Base-by-base conservation (phyloP, 2,329 filamentous ascomycete genomes). In the Cladophialophora bantiana region DNA sequence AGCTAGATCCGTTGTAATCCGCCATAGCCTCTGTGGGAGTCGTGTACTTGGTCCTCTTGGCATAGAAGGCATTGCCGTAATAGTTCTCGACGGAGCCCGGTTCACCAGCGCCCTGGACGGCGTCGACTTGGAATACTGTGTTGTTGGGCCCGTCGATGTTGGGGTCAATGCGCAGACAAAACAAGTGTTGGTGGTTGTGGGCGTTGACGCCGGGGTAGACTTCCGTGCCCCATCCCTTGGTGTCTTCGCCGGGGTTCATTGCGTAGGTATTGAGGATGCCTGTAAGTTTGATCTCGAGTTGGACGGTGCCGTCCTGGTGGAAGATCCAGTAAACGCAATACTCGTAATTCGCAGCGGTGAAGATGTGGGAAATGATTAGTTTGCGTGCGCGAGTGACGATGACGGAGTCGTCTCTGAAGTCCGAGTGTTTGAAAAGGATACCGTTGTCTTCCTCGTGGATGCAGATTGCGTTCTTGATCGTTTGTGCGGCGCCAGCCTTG, bases 291-390 rank as follows among this genome's bases (percentile, higher is more conserved):
- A 97, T 91, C 77, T 97, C 93, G 10, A 94, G 89, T 80, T 97
- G 93, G 70, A 97, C 89, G 0, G 93, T 96, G 42, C 93, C 94
- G 73, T 97, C 94, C 78, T 95, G 93, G 77, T 94, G 92, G 81
- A 96, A 93, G 72, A 93, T 90, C 93, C 92, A 96, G 82, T 94
- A 90, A 6, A 88, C 84, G 74, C 89, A 90, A 79, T 97, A 97
- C 78, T 97, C 94, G 80, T 97, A 97, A 82, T 97, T 97, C 32
- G 94, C 94, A 0, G 94, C 94, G 0, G 94, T 97, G 81, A 97
- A 97, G 75, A 97, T 90, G 73, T 97, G 93, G 71, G 93, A 93
- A 71, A 97, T 85, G 75, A 97, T 85, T 65, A 97, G 86, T 77
- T 95, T 96, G 62, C 93, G 88, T 1, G 89, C 93, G 32, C 94